These are phyloP conservation scores for Lentinula sp. DNA, from an alignment of 768 basidiomycete species.

Conservation along the genomic window DNA sequence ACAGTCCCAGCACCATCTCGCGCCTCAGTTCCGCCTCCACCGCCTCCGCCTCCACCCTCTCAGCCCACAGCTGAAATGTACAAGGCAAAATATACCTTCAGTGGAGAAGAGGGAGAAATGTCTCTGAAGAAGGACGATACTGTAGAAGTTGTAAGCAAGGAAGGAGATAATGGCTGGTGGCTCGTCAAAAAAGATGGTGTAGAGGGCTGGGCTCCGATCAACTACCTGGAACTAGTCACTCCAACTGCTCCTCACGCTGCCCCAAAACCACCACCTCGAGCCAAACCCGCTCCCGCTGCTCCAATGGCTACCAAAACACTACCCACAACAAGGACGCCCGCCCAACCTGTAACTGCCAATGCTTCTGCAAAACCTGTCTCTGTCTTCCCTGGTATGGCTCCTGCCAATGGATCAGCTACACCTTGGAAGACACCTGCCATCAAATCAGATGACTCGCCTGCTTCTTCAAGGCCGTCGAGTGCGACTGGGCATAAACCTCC, in stretches of 20 bases:
- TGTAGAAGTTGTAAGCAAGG: conserved; percentile 88
- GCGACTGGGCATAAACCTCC: conserved; percentile 48
- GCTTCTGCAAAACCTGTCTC: conserved; percentile 71
- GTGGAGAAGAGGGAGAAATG: conserved; percentile 91
- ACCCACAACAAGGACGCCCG: conserved; percentile 22
- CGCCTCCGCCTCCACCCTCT: conserved; percentile 48
- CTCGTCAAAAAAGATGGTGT: conserved; percentile 74
- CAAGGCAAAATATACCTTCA: conserved; percentile 87
- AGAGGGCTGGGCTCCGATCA: conserved; percentile 95
- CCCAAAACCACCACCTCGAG: conserved; percentile 63
- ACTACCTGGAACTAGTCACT: conserved; percentile 81
- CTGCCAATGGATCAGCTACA: conserved; percentile 60
- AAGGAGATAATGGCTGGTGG: conserved; percentile 98
- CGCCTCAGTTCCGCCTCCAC: conserved; percentile 34
- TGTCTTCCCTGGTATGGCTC: conserved; percentile 73
- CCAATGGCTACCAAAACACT: conserved; percentile 29
- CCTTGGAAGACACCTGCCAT: conserved; percentile 63
- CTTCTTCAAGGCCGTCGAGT: conserved; percentile 46
- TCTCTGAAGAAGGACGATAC: conserved; percentile 83
- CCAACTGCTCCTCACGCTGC: conserved; percentile 58
- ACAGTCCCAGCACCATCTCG: conserved; percentile 32
- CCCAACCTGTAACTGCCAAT: conserved; percentile 46
- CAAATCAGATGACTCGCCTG: conserved; percentile 32
- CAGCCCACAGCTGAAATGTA: conserved; percentile 72
- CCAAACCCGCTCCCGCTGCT: conserved; percentile 28